Percentiles rank a stretch among this genome's conserved stretches.
These are phyloP conservation scores for Venustampulla echinocandica DNA, from an alignment of 495 filamentous ascomycete genomes.

Conservation along the genomic window DNA sequence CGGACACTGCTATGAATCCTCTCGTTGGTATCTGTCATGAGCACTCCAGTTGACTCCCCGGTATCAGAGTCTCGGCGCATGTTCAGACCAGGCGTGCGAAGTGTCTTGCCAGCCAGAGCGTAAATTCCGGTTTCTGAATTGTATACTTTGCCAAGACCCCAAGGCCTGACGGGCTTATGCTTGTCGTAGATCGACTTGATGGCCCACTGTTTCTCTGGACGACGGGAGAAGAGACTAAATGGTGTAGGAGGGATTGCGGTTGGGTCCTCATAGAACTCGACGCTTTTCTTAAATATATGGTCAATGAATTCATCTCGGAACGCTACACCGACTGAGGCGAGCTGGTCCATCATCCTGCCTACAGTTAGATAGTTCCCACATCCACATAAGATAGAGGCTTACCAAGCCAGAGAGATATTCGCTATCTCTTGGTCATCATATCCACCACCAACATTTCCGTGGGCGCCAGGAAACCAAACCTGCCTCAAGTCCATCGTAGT, in stretches of 20 bases:
- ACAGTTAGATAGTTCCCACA: not conserved
- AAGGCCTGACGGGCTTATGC: constrained; percentile 44
- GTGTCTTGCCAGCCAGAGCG: constrained; percentile 39
- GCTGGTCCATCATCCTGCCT: constrained; percentile 55
- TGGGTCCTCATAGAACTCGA: constrained; percentile 33
- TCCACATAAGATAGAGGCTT: constrained; percentile 11
- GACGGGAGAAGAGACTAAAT: constrained; percentile 12
- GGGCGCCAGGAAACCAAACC: constrained; percentile 64
- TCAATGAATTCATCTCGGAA: constrained; percentile 45
- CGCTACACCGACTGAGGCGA: constrained; percentile 51
- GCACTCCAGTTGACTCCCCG: constrained; percentile 30
- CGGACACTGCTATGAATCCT: constrained; percentile 55
- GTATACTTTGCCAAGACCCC: constrained; percentile 48
- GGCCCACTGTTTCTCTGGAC: constrained; percentile 33
- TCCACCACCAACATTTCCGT: constrained; percentile 54
- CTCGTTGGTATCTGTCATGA: constrained; percentile 53
- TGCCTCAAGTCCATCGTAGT: constrained; percentile 40
- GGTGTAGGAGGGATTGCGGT: not conserved
- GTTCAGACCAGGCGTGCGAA: constrained; percentile 52
- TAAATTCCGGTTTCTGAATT: constrained; percentile 40
- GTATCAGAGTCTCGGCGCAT: constrained; percentile 43
- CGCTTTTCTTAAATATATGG: constrained; percentile 37
- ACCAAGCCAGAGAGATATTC: constrained; percentile 58
- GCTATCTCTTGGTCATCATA: constrained; percentile 47
- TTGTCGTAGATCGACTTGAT: constrained; percentile 35